phyloP scores from a whole-genome alignment of 2,329 filamentous ascomycete genomes.

The Exutisphaerella laricina region DNA sequence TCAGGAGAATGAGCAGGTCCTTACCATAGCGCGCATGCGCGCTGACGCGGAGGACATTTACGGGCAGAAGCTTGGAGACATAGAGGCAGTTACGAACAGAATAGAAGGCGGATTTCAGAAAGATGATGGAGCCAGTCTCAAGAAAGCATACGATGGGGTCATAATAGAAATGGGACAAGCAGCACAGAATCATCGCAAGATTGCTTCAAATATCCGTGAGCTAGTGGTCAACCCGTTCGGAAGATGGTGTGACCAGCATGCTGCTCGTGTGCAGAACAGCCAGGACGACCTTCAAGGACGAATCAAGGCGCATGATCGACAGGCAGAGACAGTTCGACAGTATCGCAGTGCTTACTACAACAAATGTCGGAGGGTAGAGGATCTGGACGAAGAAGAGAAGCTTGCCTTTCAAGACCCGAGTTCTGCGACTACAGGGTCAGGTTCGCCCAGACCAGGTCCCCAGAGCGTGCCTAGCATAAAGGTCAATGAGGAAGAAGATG shows the following conservation, averaged over 20 bases:
- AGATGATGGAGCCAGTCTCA: slow-evolving; percentile 92
- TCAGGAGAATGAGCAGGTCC: slow-evolving; percentile 87
- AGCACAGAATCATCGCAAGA: slow-evolving; percentile 84
- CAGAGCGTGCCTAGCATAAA: slow-evolving; percentile 77
- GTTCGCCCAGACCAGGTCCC: slow-evolving; percentile 45
- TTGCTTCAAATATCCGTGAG: slow-evolving; percentile 92
- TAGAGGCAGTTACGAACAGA: slow-evolving; percentile 74
- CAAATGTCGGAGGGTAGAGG: slow-evolving; percentile 93
- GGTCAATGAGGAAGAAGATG: slow-evolving; percentile 61
- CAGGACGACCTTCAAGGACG: slow-evolving; percentile 88
- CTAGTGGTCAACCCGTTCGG: slow-evolving; percentile 91
- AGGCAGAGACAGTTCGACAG: slow-evolving; percentile 86
- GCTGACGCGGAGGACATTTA: slow-evolving; percentile 94
- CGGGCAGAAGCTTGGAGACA: slow-evolving; percentile 71
- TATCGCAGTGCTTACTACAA: slow-evolving; percentile 96
- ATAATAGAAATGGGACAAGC: slow-evolving; percentile 89
- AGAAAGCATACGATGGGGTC: slow-evolving; percentile 95
- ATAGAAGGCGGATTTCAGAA: slow-evolving; percentile 75
- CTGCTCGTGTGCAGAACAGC: slow-evolving; percentile 81
- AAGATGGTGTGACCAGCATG: slow-evolving; percentile 94
- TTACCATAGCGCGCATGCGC: slow-evolving; percentile 87
- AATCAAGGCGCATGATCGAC: slow-evolving; percentile 89
- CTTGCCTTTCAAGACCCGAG: slow-evolving; percentile 87
- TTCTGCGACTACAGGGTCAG: slow-evolving; percentile 39
- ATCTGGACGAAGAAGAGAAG: slow-evolving; percentile 97